Percentiles rank a stretch among this genome's conserved stretches.
Conservation (phyloP, 2,329 filamentous ascomycete genomes). For the Blastomyces silverae region DNA sequence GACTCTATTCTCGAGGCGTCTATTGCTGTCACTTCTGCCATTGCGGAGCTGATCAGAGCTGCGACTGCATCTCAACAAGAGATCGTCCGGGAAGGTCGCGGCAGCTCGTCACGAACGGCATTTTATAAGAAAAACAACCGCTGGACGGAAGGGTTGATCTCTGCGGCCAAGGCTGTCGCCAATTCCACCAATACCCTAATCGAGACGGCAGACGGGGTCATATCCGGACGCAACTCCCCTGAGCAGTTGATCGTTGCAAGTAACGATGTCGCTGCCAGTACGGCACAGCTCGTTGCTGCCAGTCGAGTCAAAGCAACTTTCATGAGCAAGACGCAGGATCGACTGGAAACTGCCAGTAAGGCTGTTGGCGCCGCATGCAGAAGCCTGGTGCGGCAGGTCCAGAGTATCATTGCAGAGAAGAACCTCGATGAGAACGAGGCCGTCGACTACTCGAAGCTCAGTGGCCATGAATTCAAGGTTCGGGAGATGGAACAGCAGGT, state of each 20-base stretch:
- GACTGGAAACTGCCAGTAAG: conserved; percentile 82
- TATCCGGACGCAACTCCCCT: conserved; percentile 82
- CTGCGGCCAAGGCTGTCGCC: conserved; percentile 92
- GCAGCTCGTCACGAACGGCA: conserved; percentile 76
- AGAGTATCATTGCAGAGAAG: conserved; percentile 84
- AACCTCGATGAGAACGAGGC: conserved; percentile 68
- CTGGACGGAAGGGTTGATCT: conserved; percentile 97
- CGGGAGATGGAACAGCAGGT: conserved; percentile 99
- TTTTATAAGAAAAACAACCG: conserved; percentile 99
- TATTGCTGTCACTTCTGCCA: conserved; percentile 86
- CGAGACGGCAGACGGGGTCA: conserved; percentile 93
- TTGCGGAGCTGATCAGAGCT: conserved; percentile 88
- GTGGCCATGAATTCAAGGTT: conserved; percentile 95
- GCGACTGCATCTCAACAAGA: conserved; percentile 90
- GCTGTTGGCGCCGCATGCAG: conserved; percentile 86
- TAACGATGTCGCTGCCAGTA: conserved; percentile 93
- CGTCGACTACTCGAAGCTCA: conserved; percentile 82
- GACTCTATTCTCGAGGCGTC: conserved; percentile 92
- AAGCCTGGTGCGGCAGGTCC: conserved; percentile 82
- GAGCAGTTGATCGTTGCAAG: conserved; percentile 97
- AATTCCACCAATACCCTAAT: conserved; percentile 91
- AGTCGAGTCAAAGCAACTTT: conserved; percentile 95
- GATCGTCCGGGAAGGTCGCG: conserved; percentile 88
- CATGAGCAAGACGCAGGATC: conserved; percentile 95
- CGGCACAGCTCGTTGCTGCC: conserved; percentile 91